Percentiles rank a stretch among this genome's conserved stretches.
phyloP scores from a whole-genome alignment of 1,284 basidiomycete genomes.

The Moesziomyces parantarcticus region DNA sequence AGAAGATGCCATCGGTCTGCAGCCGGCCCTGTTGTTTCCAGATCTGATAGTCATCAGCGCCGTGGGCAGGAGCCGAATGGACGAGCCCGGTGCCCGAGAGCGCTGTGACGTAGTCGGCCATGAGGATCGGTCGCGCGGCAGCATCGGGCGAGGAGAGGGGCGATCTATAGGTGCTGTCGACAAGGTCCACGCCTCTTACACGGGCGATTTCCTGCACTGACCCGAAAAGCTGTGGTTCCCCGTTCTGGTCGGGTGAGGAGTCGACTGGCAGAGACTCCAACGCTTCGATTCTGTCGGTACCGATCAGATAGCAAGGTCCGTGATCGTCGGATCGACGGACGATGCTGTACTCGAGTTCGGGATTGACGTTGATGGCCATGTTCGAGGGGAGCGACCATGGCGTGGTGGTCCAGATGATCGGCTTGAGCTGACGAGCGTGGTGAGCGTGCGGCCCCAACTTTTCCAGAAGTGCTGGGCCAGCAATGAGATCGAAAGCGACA shows the following conservation, averaged over 20 bases:
- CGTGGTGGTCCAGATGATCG: conserved; percentile 98
- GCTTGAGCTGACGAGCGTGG: conserved; percentile 69
- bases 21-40: conserved; percentile 54
- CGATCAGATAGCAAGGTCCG: conserved; percentile 75
- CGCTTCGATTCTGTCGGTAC: conserved; percentile 74
- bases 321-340: conserved; percentile 69
- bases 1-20: conserved; percentile 43
- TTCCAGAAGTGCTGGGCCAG: conserved; percentile 15
- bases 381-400: conserved; percentile 97
- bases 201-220: conserved; percentile 32
- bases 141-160: conserved; percentile 73
- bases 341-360: conserved; percentile 79
- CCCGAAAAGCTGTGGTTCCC: conserved; percentile 22
- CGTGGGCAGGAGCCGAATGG: conserved; percentile 94
- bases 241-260: background rate
- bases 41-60: conserved; percentile 83
- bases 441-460: conserved; percentile 55
- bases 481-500: conserved; percentile 76
- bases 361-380: conserved; percentile 89
- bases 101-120: conserved; percentile 79
- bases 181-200: conserved; percentile 69
- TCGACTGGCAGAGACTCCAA: conserved; percentile 21
- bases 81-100: conserved; percentile 95
- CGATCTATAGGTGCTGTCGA: conserved; percentile 77
- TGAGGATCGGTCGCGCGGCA: conserved; percentile 69